These are phyloP conservation scores for Sugiyamaella boreocaroliniensis DNA, from an alignment of 805 yeast genomes.

Conservation along the genomic window DNA sequence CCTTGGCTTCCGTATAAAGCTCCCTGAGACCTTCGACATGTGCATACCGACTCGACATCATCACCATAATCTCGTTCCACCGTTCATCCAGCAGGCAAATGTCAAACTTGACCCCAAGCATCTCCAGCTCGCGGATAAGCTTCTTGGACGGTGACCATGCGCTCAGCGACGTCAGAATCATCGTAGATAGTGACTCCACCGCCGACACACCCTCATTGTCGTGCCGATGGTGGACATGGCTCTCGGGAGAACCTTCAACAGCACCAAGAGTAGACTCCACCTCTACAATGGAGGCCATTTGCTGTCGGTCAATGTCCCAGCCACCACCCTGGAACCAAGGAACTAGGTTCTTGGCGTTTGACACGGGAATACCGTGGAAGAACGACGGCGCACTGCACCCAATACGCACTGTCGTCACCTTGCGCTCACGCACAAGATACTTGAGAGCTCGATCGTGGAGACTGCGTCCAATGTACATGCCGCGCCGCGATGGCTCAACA, in stretches of 20 bases:
- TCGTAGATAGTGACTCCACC: conserved; percentile 15
- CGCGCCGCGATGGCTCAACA: conserved; percentile 49
- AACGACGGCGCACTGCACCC: conserved; percentile 47
- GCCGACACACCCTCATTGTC: neutral
- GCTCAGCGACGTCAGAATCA: conserved; percentile 38
- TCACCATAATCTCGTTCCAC: conserved; percentile 34
- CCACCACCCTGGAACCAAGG: conserved; percentile 23
- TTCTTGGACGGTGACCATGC: conserved; percentile 50
- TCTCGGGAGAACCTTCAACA: neutral
- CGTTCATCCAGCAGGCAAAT: conserved; percentile 35
- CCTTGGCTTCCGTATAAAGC: conserved; percentile 22
- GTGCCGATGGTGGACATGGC: conserved; percentile 3
- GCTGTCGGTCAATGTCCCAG: conserved; percentile 17
- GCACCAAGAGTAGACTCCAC: neutral
- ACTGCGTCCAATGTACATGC: conserved; percentile 50
- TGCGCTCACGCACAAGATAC: conserved; percentile 40
- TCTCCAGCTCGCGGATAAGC: conserved; percentile 47
- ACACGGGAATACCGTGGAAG: conserved; percentile 20
- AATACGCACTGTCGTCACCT: conserved; percentile 36
- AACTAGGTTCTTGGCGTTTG: conserved; percentile 7
- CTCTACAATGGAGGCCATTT: conserved; percentile 2
- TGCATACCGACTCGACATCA: conserved; percentile 30
- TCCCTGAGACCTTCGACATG: conserved; percentile 21
- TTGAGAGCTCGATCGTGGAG: conserved; percentile 47
- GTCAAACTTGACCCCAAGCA: conserved; percentile 52